Base-by-base conservation (phyloP, 2,329 filamentous ascomycete species). In the Penicillium olsonii region DNA sequence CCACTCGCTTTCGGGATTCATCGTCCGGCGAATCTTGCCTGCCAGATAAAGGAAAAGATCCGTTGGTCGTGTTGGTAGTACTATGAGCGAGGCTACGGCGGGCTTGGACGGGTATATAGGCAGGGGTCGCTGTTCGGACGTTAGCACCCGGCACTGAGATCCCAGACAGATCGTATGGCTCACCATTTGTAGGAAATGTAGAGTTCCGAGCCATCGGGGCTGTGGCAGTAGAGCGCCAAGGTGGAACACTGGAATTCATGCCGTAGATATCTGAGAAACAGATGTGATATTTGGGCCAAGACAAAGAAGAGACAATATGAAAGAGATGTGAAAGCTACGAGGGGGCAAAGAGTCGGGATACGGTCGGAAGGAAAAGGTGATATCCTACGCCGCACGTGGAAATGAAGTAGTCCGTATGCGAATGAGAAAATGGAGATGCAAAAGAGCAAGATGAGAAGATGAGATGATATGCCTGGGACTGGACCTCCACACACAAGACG, bases 21-120 rank as follows among this genome's bases (percentile, higher is more conserved):
- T 75, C 69, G 55, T 73, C 68, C 19, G 69, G 60, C 52, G 45
- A 31, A 37, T 67, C 60, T 37, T 48, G 53, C 7, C 19, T 50
- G 24, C 66, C 57, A 55, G 64, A 54, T 57, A 62, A 59, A 56
- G 65, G 44, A 57, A 55, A 17, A 35, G 57, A 43, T 39, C 47
- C 50, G 44, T 40, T 53, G 22, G 59, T 47, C 42, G 63, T 42
- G 35, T 55, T 48, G 42, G 59, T 31, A 48, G 57, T 50, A 64
- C 60, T 69, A 60, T 78, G 71, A 65, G 74, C 73, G 67, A 85
- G 82, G 59, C 75, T 79, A 70, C 83, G 82, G 60, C 83, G 82
- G 63, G 84, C 81, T 70, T 80, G 77, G 55, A 86, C 83, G 56
- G 81, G 74, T 52, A 80, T 84, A 62, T 80, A 86, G 52, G 83